These are phyloP conservation scores for Carpinus viminea DNA, from an alignment of 306 rosid species.

Conservation along the genomic window DNA sequence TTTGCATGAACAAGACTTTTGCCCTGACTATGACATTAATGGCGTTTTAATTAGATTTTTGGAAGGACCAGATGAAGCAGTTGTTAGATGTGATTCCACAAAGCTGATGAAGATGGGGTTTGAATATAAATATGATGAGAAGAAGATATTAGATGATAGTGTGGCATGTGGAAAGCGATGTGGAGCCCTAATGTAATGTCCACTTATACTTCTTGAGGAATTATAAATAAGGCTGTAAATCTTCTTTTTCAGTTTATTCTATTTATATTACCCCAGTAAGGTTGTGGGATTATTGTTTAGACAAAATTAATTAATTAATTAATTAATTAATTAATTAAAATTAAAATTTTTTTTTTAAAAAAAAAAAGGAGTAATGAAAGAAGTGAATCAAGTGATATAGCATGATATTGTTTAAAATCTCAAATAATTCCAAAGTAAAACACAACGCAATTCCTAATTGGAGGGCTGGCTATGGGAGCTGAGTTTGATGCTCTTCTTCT, in stretches of 20 bases:
- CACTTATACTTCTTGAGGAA: background rate
- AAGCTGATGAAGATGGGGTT: constrained; percentile 30
- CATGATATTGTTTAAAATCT: no score
- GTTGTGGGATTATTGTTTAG: no score
- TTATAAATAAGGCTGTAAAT: background rate
- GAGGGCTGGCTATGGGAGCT: no score
- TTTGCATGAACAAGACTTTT: background rate
- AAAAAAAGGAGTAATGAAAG: no score
- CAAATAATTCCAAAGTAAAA: no score
- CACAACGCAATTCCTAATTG: no score
- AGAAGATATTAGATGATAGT: constrained; percentile 24
- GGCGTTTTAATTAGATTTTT: constrained; percentile 6
- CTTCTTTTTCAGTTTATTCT: background rate
- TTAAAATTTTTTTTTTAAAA: no score
- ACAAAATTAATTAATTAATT: no score
- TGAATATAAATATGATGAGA: constrained; percentile 9
- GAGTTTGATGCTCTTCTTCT: no score
- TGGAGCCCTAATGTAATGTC: background rate
- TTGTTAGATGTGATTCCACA: constrained; percentile 7
- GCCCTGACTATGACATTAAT: background rate
- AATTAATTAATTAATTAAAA: no score
- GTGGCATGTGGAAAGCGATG: constrained; percentile 15
- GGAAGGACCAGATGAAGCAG: constrained; percentile 24
- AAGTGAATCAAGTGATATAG: no score
- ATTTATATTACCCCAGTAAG: background rate